These are phyloP conservation scores for Xanthoparmelia taractica DNA, from an alignment of 495 filamentous ascomycete species.

Conservation along the genomic window DNA sequence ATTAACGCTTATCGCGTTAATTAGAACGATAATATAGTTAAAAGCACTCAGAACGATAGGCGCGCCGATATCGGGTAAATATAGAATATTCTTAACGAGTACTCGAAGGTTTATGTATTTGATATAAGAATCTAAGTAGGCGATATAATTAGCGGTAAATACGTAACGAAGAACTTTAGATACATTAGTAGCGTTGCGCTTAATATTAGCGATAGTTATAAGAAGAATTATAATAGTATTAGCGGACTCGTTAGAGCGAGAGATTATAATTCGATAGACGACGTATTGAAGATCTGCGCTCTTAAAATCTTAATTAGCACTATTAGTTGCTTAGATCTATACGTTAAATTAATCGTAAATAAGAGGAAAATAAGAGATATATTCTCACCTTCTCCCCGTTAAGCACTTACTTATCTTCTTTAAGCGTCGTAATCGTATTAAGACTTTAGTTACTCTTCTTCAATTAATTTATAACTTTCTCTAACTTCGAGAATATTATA, in stretches of 20 bases:
- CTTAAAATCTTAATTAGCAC: conserved; percentile 44
- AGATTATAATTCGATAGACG: conserved; percentile 37
- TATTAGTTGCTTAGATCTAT: conserved; percentile 49
- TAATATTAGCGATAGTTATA: conserved; percentile 40
- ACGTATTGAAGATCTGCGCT: conserved; percentile 48
- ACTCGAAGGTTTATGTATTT: conserved; percentile 43
- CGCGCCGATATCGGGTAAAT: conserved; percentile 36
- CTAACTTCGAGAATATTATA: conserved; percentile 45
- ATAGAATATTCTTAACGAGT: conserved; percentile 40
- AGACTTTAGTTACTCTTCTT: conserved; percentile 44
- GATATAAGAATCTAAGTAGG: conserved; percentile 40
- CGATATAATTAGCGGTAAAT: conserved; percentile 38
- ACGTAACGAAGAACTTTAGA: conserved; percentile 40
- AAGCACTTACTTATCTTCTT: conserved; percentile 47
- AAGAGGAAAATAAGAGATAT: not conserved
- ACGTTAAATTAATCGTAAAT: not conserved
- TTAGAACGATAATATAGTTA: conserved; percentile 39
- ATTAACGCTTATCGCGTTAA: conserved; percentile 47
- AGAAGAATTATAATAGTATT: conserved; percentile 42
- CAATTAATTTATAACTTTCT: conserved; percentile 45
- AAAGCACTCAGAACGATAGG: conserved; percentile 36
- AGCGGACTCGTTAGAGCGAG: conserved; percentile 28
- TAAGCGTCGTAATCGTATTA: conserved; percentile 40
- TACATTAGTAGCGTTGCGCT: conserved; percentile 31
- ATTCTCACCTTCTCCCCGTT: conserved; percentile 46